Evolutionary conservation across 2,329 filamentous ascomycete species (phyloP).

Genomic region (Pseudogymnoascus sp.): DNA sequence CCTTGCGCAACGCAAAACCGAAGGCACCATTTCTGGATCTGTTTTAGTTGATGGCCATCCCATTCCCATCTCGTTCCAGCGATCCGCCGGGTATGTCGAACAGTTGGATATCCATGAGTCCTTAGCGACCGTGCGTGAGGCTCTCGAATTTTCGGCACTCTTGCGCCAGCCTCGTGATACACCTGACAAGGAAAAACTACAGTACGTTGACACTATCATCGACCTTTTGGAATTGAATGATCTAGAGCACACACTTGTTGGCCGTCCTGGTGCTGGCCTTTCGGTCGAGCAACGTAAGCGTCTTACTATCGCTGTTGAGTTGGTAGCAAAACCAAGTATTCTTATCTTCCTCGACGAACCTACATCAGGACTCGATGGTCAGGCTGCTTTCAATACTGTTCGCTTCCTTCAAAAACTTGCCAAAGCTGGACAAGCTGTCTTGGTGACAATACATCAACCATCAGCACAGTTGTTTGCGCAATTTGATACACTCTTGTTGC

Average conservation of each 20-base stretch:
- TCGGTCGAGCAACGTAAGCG: slow-evolving; percentile 57
- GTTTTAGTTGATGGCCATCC: slow-evolving; percentile 62
- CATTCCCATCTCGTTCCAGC: slow-evolving; percentile 76
- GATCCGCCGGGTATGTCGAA: slow-evolving; percentile 68
- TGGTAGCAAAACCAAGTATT: slow-evolving; percentile 50
- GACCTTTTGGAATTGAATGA: slow-evolving; percentile 58
- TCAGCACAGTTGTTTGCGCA: slow-evolving; percentile 45
- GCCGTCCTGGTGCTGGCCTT: slow-evolving; percentile 52
- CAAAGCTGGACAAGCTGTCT: slow-evolving; percentile 44
- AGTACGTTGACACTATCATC: slow-evolving; percentile 71
- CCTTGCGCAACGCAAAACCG: slow-evolving; percentile 75
- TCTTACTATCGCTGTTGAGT: slow-evolving; percentile 54
- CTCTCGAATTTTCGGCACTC: slow-evolving; percentile 78
- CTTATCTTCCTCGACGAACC: slow-evolving; percentile 58
- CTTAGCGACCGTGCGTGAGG: slow-evolving; percentile 80
- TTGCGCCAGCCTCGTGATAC: slow-evolving; percentile 74
- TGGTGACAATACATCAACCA: slow-evolving; percentile 51
- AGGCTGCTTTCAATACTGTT: slow-evolving; percentile 58
- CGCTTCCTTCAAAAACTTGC: slow-evolving; percentile 56
- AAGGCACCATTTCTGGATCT: slow-evolving; percentile 80
- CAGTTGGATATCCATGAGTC: slow-evolving; percentile 85
- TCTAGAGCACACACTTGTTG: slow-evolving; percentile 59
- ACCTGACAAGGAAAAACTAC: slow-evolving; percentile 68
- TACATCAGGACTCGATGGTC: slow-evolving; percentile 54
- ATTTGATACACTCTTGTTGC: slow-evolving; percentile 56